phyloP scores from a whole-genome alignment of 2,329 filamentous ascomycete genomes.

The Aureobasidium subglaciale region DNA sequence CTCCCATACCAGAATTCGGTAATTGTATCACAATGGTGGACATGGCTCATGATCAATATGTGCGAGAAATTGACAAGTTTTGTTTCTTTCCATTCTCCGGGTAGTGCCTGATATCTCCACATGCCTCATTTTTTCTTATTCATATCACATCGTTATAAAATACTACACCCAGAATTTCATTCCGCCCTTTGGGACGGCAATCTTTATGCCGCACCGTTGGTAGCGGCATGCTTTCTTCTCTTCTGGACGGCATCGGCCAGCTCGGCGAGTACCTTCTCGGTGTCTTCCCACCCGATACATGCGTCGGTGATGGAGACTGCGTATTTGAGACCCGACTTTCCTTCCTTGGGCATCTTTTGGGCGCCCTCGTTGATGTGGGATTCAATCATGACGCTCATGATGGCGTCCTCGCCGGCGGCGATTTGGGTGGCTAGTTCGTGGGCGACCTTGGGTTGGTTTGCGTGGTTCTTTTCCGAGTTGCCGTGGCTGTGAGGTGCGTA shows the following conservation, averaged over 20 bases:
- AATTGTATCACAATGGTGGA: no score
- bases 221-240: constrained; percentile 47
- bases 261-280: constrained; percentile 66
- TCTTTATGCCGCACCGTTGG: constrained; percentile 14
- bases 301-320: constrained; percentile 97
- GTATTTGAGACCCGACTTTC: constrained; percentile 77
- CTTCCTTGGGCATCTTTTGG: constrained; percentile 87
- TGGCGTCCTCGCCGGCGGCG: constrained; percentile 69
- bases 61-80: constrained; percentile 7
- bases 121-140: no score
- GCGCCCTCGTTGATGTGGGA: constrained; percentile 89
- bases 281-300: constrained; percentile 92
- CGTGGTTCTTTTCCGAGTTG: constrained; percentile 84
- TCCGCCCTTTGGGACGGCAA: no score
- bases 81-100: neutral
- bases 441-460: constrained; percentile 93
- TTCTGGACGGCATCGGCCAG: constrained; percentile 75
- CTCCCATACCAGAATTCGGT: no score
- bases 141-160: neutral
- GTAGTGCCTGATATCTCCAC: neutral
- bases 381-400: constrained; percentile 99
- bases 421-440: constrained; percentile 77
- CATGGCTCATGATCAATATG: neutral
- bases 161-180: neutral
- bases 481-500: constrained; percentile 60